phyloP scores from a whole-genome alignment of 2,329 filamentous ascomycete species.

The Colletotrichum sp. region DNA sequence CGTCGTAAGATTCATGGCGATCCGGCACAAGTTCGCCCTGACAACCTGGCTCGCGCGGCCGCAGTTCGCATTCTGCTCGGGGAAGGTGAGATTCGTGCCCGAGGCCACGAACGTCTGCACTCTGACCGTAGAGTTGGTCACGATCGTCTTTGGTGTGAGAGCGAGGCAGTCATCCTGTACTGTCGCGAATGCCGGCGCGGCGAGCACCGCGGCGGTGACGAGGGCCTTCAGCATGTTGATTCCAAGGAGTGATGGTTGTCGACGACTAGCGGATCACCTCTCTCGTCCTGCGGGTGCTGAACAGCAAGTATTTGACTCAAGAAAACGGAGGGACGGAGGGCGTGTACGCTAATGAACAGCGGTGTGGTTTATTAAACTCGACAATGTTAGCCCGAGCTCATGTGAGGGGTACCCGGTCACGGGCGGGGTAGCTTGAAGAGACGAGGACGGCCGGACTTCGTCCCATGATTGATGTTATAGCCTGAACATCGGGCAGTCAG shows the following conservation, averaged over 20 bases:
- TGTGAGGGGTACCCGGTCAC: neutral
- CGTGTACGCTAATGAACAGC: neutral
- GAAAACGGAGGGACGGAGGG: neutral
- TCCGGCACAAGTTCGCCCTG: conserved; percentile 28
- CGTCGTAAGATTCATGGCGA: conserved; percentile 30
- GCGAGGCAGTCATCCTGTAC: conserved; percentile 9
- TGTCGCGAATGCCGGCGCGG: neutral
- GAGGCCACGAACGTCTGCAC: neutral
- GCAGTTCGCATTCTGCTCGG: conserved; percentile 39
- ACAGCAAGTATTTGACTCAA: neutral
- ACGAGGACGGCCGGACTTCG: neutral
- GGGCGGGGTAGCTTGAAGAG: neutral
- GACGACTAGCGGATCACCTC: neutral
- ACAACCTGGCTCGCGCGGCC: conserved; percentile 12
- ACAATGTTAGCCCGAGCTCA: neutral
- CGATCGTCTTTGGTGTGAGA: neutral
- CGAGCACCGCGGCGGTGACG: neutral
- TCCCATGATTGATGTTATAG: neutral
- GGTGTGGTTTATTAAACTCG: neutral
- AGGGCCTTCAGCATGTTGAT: neutral
- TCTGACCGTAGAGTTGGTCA: conserved; percentile 30
- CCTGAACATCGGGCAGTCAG: neutral
- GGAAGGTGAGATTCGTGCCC: conserved; percentile 35
- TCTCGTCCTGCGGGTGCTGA: neutral
- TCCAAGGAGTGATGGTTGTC: neutral